Percentiles rank a stretch among this genome's conserved stretches.
Conservation (phyloP, 176 grass and related monocot genomes). For the Musa troglodytarum region DNA sequence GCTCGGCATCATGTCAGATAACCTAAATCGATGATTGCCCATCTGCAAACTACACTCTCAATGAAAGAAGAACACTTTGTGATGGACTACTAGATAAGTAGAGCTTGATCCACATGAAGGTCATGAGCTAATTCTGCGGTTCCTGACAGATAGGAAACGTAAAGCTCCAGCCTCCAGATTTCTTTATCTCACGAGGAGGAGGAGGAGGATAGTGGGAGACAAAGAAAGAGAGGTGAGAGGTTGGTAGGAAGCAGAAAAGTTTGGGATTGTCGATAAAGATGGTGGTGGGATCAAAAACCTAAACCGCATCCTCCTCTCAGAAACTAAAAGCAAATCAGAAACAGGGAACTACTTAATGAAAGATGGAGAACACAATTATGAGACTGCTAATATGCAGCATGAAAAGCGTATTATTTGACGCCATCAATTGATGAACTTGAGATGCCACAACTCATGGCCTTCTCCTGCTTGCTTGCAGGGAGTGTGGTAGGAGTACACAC, state of each 20-base stretch:
- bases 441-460: too few relatives aligned
- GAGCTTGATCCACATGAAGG: background rate
- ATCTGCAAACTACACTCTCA: background rate
- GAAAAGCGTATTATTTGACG: too few relatives aligned
- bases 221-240: background rate
- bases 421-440: too few relatives aligned
- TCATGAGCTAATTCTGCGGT: background rate
- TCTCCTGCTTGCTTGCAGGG: too few relatives aligned
- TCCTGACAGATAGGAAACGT: background rate
- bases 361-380: too few relatives aligned
- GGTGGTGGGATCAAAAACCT: too few relatives aligned
- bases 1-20: slow-evolving; percentile 34
- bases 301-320: too few relatives aligned
- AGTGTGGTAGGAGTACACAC: too few relatives aligned
- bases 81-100: too few relatives aligned
- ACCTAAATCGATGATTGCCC: slow-evolving; percentile 21
- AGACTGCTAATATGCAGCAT: too few relatives aligned
- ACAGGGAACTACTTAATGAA: too few relatives aligned
- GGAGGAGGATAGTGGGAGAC: background rate
- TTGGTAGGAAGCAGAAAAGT: background rate
- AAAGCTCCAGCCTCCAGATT: background rate
- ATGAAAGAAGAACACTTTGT: background rate
- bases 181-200: background rate
- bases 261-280: background rate
- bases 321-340: too few relatives aligned